Base-by-base conservation (phyloP, 352 stramenopile species). In the Phytopythium boreale region DNA sequence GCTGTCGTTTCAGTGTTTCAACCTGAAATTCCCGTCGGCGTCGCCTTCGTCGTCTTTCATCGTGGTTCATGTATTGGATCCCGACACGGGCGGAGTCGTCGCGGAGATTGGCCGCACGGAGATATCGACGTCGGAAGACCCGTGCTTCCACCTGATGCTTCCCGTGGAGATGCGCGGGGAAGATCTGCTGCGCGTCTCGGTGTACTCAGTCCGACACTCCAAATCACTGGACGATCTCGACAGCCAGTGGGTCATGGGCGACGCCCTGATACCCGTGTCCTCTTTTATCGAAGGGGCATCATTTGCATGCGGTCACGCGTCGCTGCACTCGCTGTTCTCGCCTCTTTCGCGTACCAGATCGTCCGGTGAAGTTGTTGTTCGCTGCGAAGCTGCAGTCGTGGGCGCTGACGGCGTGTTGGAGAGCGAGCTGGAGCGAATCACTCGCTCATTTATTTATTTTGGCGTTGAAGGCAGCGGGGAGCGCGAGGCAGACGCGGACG, bases 1-100 rank as follows among this genome's bases (percentile, higher is more conserved):
- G 87, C 65, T 95, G 44, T 95, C 87, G 9, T 95, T 93, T 59
- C 84, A 93, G 68, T 93, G 84, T 49, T 92, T 93, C 51, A 86
- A 87, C 50, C 74, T 95, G 58, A 89, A 79, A 19, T 67, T 93
- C 9, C 84, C 84, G n/a, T 84, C 81, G 4, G 79, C 71, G 52
- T 80, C 71, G 15, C 69, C 62, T 5, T 75, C 79, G 31, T 74
- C 76, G 15, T 88, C 82, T 1, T 88, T 95, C 56, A 72, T 95
- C 26, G 82, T 93, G 31, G 62, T 95, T 20, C 76, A 95, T 51
- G 46, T 82, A 24, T 64, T 92, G 46, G 68, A 89, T 56, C 49
- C 68, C 1, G 70, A 78, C 27, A 89, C 71, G 2, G 78, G 70
- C 1, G 67, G 68, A 9, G 63, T 72, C 20, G 34, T 82, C 17